Evolutionary conservation across 345 rosid species (phyloP), one percentile per base, ranked within the genome.

Genomic region (Eucalyptus decipiens): DNA sequence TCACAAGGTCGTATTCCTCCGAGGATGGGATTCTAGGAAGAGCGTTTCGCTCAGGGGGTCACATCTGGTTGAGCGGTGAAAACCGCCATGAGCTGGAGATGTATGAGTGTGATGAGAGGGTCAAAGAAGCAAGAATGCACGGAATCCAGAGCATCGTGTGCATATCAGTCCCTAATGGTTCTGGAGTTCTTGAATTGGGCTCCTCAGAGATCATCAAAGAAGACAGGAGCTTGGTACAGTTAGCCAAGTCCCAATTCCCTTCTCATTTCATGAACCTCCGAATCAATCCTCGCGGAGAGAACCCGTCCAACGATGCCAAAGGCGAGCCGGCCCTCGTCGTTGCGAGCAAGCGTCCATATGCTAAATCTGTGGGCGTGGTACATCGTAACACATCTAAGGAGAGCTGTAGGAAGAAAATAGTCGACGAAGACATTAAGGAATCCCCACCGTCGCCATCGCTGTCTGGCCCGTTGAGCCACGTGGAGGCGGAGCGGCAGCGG

Each of bases 121-220:
- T 88, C 69, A 89, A 88, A 90, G 91, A 90, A 88, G 92, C 92
- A 51, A 24, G 88, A 62, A 28, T 80, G 10, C 89, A 88, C 80
- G 92, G 91, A 34, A 89, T 90, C 37, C 76, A 65, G 32, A 90
- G 91, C 58, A 80, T 91, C 40, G 92, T 88, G 32, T 90, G 85
- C 88, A 37, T 72, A 72, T 72, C 81, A 37, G 34, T 87, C 50
- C 91, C 91, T 16, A 86, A 87, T 47, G 56, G 43, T 48, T 45
- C 69, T 49, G 90, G 92, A 23, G 88, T 88, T 50, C 83, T 91
- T 80, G 92, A 91, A 81, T 86, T 91, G 60, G 91, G 91, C 54
- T 91, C 92, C 28, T 34, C 90, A 21, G 65, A 91, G 19, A 72
- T 42, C 30, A 87, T 90, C 89, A 10, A 40, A 65, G 90, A 90